Evolutionary conservation across 805 yeast species (phyloP).

Genomic region (Saccharomycopsis sp.): DNA sequence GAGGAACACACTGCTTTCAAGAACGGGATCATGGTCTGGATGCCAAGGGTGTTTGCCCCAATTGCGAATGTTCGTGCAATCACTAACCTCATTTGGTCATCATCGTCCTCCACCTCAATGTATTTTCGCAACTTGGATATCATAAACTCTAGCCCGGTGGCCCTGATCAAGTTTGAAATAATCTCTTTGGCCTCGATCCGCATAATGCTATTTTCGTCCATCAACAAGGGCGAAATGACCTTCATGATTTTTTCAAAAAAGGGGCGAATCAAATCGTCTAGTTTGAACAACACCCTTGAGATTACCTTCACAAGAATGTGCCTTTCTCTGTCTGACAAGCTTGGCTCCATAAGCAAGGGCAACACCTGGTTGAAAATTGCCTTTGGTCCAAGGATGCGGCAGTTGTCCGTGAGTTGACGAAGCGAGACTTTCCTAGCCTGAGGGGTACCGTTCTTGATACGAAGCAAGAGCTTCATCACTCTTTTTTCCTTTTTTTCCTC

Average conservation of each 20-base stretch:
- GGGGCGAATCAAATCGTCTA: constrained; percentile 62
- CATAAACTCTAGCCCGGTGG: constrained; percentile 76
- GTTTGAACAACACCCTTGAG: constrained; percentile 55
- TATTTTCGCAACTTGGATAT: constrained; percentile 75
- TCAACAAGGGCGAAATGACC: constrained; percentile 69
- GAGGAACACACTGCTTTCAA: constrained; percentile 71
- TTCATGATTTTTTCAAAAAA: constrained; percentile 61
- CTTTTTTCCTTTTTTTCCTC: constrained; percentile 52
- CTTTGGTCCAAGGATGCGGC: constrained; percentile 60
- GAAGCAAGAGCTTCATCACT: constrained; percentile 54
- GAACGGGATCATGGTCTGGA: constrained; percentile 66
- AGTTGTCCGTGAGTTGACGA: constrained; percentile 54
- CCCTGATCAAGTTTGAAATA: constrained; percentile 61
- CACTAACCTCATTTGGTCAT: constrained; percentile 48
- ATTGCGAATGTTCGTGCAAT: constrained; percentile 79
- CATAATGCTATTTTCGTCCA: constrained; percentile 70
- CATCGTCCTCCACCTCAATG: constrained; percentile 75
- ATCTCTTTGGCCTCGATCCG: constrained; percentile 75
- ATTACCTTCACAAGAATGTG: constrained; percentile 71
- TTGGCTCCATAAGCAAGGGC: constrained; percentile 65
- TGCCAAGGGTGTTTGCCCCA: constrained; percentile 71
- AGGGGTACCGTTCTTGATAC: constrained; percentile 73
- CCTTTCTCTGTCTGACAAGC: constrained; percentile 72
- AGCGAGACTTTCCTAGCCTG: constrained; percentile 58
- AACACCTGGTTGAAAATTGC: constrained; percentile 59